phyloP scores from a whole-genome alignment of 306 rosid genomes.

The Vicia sativa region DNA sequence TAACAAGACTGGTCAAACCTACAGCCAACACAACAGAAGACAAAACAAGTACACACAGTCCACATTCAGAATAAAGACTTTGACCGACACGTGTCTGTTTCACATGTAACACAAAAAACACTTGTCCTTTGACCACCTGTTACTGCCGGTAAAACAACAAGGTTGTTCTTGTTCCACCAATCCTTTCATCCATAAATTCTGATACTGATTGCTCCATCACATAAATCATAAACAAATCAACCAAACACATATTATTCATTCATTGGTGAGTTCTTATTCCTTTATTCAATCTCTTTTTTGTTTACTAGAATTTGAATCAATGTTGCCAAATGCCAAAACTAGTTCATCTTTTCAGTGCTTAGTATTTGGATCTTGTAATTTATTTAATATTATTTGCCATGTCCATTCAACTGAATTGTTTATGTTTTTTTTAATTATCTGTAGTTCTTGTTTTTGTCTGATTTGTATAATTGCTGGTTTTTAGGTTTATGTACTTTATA shows the following conservation, averaged over 20 bases:
- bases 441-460: conserved; percentile 6
- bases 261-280: conserved; percentile 36
- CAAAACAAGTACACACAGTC: conserved; percentile 1
- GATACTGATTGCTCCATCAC: background rate
- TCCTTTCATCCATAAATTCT: conserved; percentile 1
- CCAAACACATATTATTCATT: background rate
- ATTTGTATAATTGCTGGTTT: conserved; percentile 7
- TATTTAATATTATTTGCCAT: background rate
- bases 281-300: background rate
- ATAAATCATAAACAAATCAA: background rate
- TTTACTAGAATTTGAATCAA: background rate
- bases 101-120: background rate
- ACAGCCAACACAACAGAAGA: background rate
- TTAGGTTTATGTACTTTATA: background rate
- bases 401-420: conserved; percentile 9
- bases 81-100: conserved; percentile 1
- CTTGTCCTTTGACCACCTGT: background rate
- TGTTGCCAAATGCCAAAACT: conserved; percentile 25
- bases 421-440: conserved; percentile 7
- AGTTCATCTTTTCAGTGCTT: background rate
- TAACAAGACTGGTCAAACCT: background rate
- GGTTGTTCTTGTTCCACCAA: conserved; percentile 5
- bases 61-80: background rate
- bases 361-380: conserved; percentile 17
- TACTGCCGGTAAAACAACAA: background rate